phyloP scores from a whole-genome alignment of 2,329 filamentous ascomycete species.

The Aspergillus jensenii region DNA sequence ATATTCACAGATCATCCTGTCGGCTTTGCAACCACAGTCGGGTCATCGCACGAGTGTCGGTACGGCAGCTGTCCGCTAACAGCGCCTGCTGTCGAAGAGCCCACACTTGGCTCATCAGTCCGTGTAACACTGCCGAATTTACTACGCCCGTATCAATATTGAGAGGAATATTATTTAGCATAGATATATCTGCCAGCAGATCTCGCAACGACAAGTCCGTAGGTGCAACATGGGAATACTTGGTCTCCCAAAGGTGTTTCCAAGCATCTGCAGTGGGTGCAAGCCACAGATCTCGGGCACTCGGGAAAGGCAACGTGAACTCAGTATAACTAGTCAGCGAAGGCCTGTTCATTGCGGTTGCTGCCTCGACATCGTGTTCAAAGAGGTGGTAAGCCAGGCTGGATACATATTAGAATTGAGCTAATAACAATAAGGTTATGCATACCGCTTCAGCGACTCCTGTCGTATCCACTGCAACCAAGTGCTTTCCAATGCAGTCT shows the following conservation, averaged over 20 bases:
- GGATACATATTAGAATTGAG: neutral
- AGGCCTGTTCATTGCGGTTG: constrained; percentile 3
- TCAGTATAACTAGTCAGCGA: constrained; percentile 5
- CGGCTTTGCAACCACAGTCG: constrained; percentile 4
- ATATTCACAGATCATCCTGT: constrained; percentile 1
- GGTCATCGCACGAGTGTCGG: neutral
- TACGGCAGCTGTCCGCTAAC: neutral
- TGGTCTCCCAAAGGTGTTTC: neutral
- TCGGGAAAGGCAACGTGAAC: constrained; percentile 5
- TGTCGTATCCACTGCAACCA: constrained; percentile 3
- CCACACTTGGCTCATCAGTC: constrained; percentile 5
- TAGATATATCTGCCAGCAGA: neutral
- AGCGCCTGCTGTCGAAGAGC: constrained; percentile 3
- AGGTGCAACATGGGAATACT: neutral
- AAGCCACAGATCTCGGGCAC: constrained; percentile 5
- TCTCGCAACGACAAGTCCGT: neutral
- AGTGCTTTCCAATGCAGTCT: neutral
- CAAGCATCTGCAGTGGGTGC: constrained; percentile 1
- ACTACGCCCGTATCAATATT: neutral
- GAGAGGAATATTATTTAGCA: neutral
- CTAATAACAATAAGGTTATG: no score
- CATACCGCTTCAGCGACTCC: constrained; percentile 3
- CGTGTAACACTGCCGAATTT: neutral
- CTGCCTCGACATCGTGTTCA: constrained; percentile 7
- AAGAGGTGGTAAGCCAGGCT: constrained; percentile 1